Evolutionary conservation across 805 yeast genomes (phyloP), one percentile per base, ranked within the genome.

Genomic region (Myxozyma vanderwaltii): DNA sequence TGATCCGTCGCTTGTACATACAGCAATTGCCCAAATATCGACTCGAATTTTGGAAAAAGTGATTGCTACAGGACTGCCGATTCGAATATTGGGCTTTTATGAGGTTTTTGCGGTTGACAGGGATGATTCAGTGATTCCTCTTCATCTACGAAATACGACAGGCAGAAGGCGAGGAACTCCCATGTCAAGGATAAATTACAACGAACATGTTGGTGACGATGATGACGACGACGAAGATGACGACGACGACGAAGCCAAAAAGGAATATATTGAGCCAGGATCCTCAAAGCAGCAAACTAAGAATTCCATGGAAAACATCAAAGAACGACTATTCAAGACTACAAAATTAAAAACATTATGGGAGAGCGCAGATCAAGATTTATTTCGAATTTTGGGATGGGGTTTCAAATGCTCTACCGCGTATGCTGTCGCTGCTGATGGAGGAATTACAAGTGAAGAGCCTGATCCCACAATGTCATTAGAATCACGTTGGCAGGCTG

Each of bases 321-420:
- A 15, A 21, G 40, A 29, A 13, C 36, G 26, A 4, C 13, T 51
- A 15, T n/a, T 52, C 41, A 26, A 39, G 36, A 45, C 58, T 4
- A 51, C 48, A 23, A 52, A 52, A 10, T n/a, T 48, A 27, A 41
- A 48, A 26, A 24, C 21, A n/a, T 36, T 61, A 38, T 61, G 59
- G 64, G 46, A 27, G 10, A 17, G 45, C 24, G 51, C 45, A 17
- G 64, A 54, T 27, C 54, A 45, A 17, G 56, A 60, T 38, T 15
- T 62, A n/a, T 51, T 58, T 43, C 38, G 49, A 4, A 46, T 62
- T 8, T 8, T 61, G 15, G 65, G 65, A 1, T 62, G 65, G 65
- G 55, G 51, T 7, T 47, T 62, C 5, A 39, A 53, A 27, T 62
- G 65, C 19, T 59, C 61, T 1, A 43, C 64, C 5, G 64, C 58